These are phyloP conservation scores for Knufia fluminis DNA, from an alignment of 2,329 filamentous ascomycete genomes.

Conservation along the genomic window DNA sequence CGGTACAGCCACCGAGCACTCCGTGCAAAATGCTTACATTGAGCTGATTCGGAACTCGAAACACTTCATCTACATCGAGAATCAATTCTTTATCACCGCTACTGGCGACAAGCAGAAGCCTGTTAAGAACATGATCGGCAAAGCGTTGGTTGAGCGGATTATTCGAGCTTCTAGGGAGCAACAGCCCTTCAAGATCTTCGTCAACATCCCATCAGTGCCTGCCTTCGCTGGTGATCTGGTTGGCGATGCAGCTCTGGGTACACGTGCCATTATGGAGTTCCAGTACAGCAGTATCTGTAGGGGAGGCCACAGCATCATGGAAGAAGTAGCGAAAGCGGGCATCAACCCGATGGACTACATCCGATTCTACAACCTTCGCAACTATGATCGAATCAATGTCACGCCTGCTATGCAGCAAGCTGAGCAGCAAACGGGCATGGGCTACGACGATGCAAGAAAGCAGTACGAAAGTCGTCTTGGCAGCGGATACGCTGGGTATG, in stretches of 20 bases:
- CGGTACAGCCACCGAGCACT: constrained; percentile 57
- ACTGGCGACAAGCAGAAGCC: constrained; percentile 61
- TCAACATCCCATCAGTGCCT: constrained; percentile 70
- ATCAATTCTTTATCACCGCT: constrained; percentile 83
- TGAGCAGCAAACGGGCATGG: constrained; percentile 35
- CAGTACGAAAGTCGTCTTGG: constrained; percentile 42
- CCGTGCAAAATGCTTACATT: constrained; percentile 77
- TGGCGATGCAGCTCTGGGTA: constrained; percentile 62
- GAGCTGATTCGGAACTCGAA: constrained; percentile 58
- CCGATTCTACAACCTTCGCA: constrained; percentile 75
- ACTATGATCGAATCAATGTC: constrained; percentile 70
- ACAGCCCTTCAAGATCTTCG: constrained; percentile 63
- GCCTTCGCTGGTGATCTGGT: constrained; percentile 75
- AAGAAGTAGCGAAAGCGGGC: constrained; percentile 55
- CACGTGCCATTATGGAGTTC: constrained; percentile 79
- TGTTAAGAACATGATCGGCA: constrained; percentile 68
- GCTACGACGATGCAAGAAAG: constrained; percentile 36
- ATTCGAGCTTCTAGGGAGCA: constrained; percentile 57
- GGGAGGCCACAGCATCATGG: constrained; percentile 68
- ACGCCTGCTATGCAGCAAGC: constrained; percentile 28
- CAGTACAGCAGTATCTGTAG: constrained; percentile 74
- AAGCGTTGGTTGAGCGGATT: constrained; percentile 69
- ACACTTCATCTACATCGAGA: constrained; percentile 73
- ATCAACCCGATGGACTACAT: constrained; percentile 66
- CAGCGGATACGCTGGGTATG: constrained; percentile 34